Conservation (phyloP, 352 stramenopile species). For the Peronosclerospora sorghi region DNA sequence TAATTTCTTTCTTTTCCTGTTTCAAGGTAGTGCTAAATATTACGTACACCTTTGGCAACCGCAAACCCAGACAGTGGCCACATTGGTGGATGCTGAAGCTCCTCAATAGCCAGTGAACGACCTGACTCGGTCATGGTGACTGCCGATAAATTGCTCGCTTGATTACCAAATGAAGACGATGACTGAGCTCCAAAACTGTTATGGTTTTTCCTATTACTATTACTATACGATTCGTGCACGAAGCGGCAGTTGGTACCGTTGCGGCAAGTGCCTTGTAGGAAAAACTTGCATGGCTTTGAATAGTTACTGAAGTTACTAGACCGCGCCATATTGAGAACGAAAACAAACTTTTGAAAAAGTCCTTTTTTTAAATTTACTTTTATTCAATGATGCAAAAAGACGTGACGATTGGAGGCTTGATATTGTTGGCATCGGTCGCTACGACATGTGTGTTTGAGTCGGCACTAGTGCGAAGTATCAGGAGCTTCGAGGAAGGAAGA, state of each 20-base stretch:
- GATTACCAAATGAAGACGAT: slow-evolving; percentile 13
- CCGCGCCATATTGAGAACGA: too few species aligned
- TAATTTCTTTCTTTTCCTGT: too few species aligned
- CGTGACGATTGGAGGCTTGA: slow-evolving; percentile 29
- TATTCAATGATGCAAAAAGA: slow-evolving; percentile 21
- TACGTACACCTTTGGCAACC: slow-evolving; percentile 48
- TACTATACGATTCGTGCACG: slow-evolving; percentile 28
- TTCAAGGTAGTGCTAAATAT: not conserved
- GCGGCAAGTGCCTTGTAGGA: slow-evolving; percentile 53
- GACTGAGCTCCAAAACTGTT: slow-evolving; percentile 6
- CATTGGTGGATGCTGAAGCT: slow-evolving; percentile 36
- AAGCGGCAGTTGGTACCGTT: slow-evolving; percentile 63
- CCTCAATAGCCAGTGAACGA: slow-evolving; percentile 39
- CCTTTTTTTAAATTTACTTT: too few species aligned
- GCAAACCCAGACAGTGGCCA: slow-evolving; percentile 61
- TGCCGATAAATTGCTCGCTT: slow-evolving; percentile 5
- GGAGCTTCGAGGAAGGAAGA: slow-evolving; percentile 41
- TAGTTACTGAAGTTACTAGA: too few species aligned
- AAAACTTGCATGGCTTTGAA: slow-evolving; percentile 47
- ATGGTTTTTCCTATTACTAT: slow-evolving; percentile 7
- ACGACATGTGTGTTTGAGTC: slow-evolving; percentile 48
- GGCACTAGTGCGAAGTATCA: slow-evolving; percentile 30
- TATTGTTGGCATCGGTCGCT: slow-evolving; percentile 37
- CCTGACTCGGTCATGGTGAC: slow-evolving; percentile 35
- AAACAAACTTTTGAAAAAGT: too few species aligned